Evolutionary conservation across 768 basidiomycete species (phyloP), one percentile per base, ranked within the genome.

Genomic region (Dentipellis fragilis): DNA sequence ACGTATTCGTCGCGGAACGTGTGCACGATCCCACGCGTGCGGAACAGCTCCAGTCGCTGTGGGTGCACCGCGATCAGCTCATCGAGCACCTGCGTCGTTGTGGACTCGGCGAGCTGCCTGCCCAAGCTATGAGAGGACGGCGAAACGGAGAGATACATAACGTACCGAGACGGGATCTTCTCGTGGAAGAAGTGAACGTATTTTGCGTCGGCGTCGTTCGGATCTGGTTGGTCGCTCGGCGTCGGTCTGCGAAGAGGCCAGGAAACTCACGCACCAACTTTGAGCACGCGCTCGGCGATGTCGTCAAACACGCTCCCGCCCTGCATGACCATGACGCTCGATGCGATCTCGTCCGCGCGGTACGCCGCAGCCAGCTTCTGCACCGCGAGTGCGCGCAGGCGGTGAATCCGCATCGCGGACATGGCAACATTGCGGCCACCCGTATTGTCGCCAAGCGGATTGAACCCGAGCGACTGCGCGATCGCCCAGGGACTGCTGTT

Each of bases 181-280:
- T 94, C 91, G 62, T 94, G 92, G 70, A 94, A 94, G 67, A 94
- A 94, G 64, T 93, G 86, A 2, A 94, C 90, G 66, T 93, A 93
- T 73, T 78, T 81, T 11, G 91, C 90, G 62, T 93, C 88, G 9
- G 77, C 61, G 60, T 93, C 86, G 59, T 76, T 72, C 0, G 89
- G 87, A 66, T 93, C 91, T 90, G 57, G 12, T 38, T 35, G 10
- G 3, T 29, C 45, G 40, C 40, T 14, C 14, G 19, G 29, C 19
- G 29, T 29, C 10, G 14, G 22, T 36, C 53, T 37, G 16, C 46
- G n/a, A 48, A 19, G 37, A 39, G 47, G n/a, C 38, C n/a, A 51
- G n/a, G 23, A 47, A 10, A 23, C 9, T 22, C 35, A 72, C 77
- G 56, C 54, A 81, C 82, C 82, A 53, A 80, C 66, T 76, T 75